A percentile compares a stretch with the other conserved stretches of the same genome.
Evolutionary conservation across 2,329 filamentous ascomycete species (phyloP).

Genomic region (Chrysoporthe puriensis): DNA sequence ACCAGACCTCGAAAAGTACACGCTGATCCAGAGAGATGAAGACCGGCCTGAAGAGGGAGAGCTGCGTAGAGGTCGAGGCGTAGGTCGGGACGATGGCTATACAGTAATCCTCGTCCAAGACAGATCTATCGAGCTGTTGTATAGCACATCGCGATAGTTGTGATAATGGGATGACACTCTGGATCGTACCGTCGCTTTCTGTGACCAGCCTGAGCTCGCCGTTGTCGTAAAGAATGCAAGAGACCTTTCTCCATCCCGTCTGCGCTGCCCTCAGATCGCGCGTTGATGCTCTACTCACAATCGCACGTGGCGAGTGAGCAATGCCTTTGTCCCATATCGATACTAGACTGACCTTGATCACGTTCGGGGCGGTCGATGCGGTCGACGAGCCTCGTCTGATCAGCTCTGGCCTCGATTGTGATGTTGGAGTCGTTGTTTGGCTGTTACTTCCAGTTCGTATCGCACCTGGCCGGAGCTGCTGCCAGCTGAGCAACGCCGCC

Average conservation of each 20-base stretch:
- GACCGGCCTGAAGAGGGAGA: conserved; percentile 82
- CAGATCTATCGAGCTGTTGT: conserved; percentile 86
- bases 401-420: conserved; percentile 43
- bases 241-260: conserved; percentile 83
- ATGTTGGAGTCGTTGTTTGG: conserved; percentile 26
- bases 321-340: conserved; percentile 85
- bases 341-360: conserved; percentile 94
- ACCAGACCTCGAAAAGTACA: conserved; percentile 96
- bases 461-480: conserved; percentile 68
- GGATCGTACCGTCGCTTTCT: conserved; percentile 78
- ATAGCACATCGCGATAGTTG: conserved; percentile 89
- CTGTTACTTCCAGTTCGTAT: conserved; percentile 45
- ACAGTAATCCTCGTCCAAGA: conserved; percentile 90
- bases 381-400: conserved; percentile 47
- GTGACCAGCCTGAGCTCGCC: conserved; percentile 90
- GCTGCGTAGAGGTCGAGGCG: conserved; percentile 70
- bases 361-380: conserved; percentile 44
- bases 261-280: conserved; percentile 56
- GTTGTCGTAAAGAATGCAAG: conserved; percentile 92
- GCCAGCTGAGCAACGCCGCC: conserved; percentile 80
- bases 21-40: conserved; percentile 86
- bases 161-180: conserved; percentile 84
- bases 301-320: conserved; percentile 57
- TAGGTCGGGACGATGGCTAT: conserved; percentile 96
- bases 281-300: conserved; percentile 61